Percentiles rank a stretch among this genome's conserved stretches.
These are phyloP conservation scores for Globisporangium rhizosaccharum DNA, from an alignment of 352 stramenopile genomes.

Conservation along the genomic window DNA sequence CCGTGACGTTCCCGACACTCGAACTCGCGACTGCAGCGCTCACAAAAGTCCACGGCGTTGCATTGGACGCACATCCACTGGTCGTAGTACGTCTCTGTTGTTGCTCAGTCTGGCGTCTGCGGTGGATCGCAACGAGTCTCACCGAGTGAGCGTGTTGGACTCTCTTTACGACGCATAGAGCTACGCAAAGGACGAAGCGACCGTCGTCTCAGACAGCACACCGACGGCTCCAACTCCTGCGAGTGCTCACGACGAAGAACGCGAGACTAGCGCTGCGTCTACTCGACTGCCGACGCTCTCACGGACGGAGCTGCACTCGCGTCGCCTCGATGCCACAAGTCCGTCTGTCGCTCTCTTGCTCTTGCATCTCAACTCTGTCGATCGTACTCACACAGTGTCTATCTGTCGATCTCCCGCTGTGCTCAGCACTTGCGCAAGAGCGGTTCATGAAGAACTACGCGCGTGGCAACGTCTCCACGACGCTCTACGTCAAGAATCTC, in stretches of 20 bases:
- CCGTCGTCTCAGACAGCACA: too few species aligned
- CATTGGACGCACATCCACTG: slow-evolving; percentile 35
- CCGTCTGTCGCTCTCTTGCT: background rate
- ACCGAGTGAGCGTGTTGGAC: background rate
- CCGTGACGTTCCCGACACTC: slow-evolving; percentile 22
- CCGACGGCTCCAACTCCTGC: too few species aligned
- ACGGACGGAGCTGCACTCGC: slow-evolving; percentile 4
- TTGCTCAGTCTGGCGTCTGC: background rate
- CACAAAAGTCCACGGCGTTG: slow-evolving; percentile 39
- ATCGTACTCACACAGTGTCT: background rate
- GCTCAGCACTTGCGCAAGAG: slow-evolving; percentile 26
- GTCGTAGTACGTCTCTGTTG: slow-evolving; percentile 35
- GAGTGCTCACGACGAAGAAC: background rate
- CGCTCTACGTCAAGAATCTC: slow-evolving; percentile 84
- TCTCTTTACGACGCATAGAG: background rate
- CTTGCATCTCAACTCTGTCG: background rate
- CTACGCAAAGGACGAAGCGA: too few species aligned
- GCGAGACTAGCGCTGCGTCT: background rate
- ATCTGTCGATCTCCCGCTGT: background rate
- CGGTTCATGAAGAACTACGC: slow-evolving; percentile 75
- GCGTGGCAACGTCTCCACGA: slow-evolving; percentile 37
- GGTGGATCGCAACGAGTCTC: background rate
- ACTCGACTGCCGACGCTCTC: background rate
- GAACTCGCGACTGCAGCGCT: slow-evolving; percentile 34
- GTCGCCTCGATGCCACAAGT: slow-evolving; percentile 10